Evolutionary conservation across 116 monocot species (phyloP).

Genomic region (Iris pallida): DNA sequence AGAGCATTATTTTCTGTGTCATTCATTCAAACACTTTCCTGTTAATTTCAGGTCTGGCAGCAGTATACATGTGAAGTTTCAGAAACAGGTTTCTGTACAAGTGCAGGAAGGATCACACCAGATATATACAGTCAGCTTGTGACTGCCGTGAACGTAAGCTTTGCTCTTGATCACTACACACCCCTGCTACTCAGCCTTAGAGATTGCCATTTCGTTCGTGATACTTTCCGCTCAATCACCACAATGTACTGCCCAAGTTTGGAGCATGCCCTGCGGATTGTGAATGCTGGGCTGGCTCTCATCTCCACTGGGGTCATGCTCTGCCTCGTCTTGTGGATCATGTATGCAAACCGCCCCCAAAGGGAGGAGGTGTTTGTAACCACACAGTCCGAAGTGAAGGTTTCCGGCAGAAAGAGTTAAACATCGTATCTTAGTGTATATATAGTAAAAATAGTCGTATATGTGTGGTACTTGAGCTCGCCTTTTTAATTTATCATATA

Average conservation of each 20-base stretch:
- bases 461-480: too few species aligned
- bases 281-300: constrained; percentile 56
- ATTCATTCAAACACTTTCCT: neutral
- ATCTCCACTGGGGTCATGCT: constrained; percentile 64
- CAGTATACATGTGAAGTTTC: constrained; percentile 57
- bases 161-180: constrained; percentile 68
- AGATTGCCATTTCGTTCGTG: constrained; percentile 83
- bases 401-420: constrained; percentile 9
- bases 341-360: constrained; percentile 71
- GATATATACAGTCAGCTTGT: constrained; percentile 50
- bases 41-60: constrained; percentile 59
- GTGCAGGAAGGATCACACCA: constrained; percentile 49
- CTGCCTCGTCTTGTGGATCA: constrained; percentile 75
- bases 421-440: neutral
- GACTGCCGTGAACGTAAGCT: constrained; percentile 70
- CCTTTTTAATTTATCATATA: too few species aligned
- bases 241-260: constrained; percentile 52
- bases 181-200: constrained; percentile 65
- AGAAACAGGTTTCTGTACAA: constrained; percentile 38
- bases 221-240: constrained; percentile 56
- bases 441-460: constrained; percentile 1
- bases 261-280: constrained; percentile 38
- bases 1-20: too few species aligned
- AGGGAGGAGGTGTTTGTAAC: constrained; percentile 70
- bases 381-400: constrained; percentile 22